Evolutionary conservation across 2,329 filamentous ascomycete genomes (phyloP).

Genomic region (Cladosporium sphaerospermum): DNA sequence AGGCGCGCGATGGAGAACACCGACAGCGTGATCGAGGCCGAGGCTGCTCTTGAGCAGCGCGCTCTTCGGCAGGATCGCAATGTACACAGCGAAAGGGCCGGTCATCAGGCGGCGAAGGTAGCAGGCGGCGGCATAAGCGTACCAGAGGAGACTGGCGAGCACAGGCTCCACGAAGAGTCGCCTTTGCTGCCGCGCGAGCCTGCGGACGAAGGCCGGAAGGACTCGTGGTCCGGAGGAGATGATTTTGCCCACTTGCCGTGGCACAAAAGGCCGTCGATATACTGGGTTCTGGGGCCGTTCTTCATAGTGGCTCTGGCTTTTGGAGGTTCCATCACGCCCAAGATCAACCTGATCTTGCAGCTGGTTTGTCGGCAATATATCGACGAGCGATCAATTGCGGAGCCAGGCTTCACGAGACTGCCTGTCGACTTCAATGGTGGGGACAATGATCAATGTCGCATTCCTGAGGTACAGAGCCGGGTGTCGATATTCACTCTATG

Average conservation of each 20-base stretch:
- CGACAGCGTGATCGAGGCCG: slow-evolving; percentile 29
- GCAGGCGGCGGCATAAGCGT: slow-evolving; percentile 22
- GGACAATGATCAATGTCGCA: slow-evolving; percentile 73
- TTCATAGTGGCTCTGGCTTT: slow-evolving; percentile 78
- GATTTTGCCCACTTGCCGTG: slow-evolving; percentile 58
- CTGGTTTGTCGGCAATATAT: slow-evolving; percentile 82
- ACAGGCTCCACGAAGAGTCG: slow-evolving; percentile 21
- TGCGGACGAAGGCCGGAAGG: slow-evolving; percentile 17
- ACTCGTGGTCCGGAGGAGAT: slow-evolving; percentile 20
- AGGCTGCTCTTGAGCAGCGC: slow-evolving; percentile 26
- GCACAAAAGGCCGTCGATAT: slow-evolving; percentile 62
- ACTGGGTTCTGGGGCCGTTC: slow-evolving; percentile 77
- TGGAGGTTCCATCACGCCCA: slow-evolving; percentile 78
- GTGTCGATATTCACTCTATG: slow-evolving; percentile 75
- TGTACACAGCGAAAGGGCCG: slow-evolving; percentile 12
- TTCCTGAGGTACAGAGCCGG: slow-evolving; percentile 66
- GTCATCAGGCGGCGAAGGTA: slow-evolving; percentile 17
- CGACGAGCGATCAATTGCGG: slow-evolving; percentile 53
- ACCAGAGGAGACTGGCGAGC: slow-evolving; percentile 8
- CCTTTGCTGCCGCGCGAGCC: slow-evolving; percentile 18
- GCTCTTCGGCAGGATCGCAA: slow-evolving; percentile 14
- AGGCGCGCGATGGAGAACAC: slow-evolving; percentile 24
- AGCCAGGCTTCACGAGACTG: slow-evolving; percentile 55
- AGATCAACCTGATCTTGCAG: slow-evolving; percentile 76
- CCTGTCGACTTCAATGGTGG: slow-evolving; percentile 59